Percentiles rank a stretch among this genome's conserved stretches.
These are phyloP conservation scores for Salix exigua DNA, from an alignment of 345 rosid species.

Conservation along the genomic window DNA sequence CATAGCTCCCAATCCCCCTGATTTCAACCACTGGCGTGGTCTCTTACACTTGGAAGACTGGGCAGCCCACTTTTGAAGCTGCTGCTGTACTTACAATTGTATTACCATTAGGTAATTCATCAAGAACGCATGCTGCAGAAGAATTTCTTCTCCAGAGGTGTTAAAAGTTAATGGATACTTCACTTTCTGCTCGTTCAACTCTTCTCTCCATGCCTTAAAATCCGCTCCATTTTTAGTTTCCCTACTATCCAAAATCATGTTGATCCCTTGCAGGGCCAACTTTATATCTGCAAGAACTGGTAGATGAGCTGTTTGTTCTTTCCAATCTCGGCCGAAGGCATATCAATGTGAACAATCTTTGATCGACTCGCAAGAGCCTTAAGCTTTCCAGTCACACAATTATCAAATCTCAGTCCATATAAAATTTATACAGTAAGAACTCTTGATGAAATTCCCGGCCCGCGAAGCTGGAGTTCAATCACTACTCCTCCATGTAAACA, in stretches of 20 bases:
- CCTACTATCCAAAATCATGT: slow-evolving; percentile 51
- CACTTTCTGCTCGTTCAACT: slow-evolving; percentile 61
- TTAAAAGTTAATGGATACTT: slow-evolving; percentile 64
- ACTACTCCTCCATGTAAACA: too few species aligned
- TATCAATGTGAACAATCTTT: slow-evolving; percentile 88
- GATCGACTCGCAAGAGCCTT: slow-evolving; percentile 91
- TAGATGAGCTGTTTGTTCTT: slow-evolving; percentile 88
- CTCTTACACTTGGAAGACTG: slow-evolving; percentile 81
- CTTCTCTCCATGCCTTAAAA: slow-evolving; percentile 66
- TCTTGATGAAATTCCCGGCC: too few species aligned
- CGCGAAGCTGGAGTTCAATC: too few species aligned
- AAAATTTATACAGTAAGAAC: too few species aligned
- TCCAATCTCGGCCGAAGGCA: slow-evolving; percentile 90
- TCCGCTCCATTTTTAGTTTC: slow-evolving; percentile 43
- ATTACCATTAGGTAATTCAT: slow-evolving; percentile 69
- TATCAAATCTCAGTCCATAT: slow-evolving; percentile 93
- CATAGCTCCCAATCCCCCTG: slow-evolving; percentile 93
- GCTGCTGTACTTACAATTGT: slow-evolving; percentile 88
- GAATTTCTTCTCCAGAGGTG: slow-evolving; percentile 81
- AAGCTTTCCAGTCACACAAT: slow-evolving; percentile 88
- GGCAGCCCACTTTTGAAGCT: slow-evolving; percentile 99
- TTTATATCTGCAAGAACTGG: slow-evolving; percentile 85
- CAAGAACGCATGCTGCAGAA: slow-evolving; percentile 90
- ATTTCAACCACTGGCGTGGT: slow-evolving; percentile 86
- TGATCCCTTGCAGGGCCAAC: slow-evolving; percentile 71